These are phyloP conservation scores for Fusarium setosum DNA, from an alignment of 2,329 filamentous ascomycete genomes.

Conservation along the genomic window DNA sequence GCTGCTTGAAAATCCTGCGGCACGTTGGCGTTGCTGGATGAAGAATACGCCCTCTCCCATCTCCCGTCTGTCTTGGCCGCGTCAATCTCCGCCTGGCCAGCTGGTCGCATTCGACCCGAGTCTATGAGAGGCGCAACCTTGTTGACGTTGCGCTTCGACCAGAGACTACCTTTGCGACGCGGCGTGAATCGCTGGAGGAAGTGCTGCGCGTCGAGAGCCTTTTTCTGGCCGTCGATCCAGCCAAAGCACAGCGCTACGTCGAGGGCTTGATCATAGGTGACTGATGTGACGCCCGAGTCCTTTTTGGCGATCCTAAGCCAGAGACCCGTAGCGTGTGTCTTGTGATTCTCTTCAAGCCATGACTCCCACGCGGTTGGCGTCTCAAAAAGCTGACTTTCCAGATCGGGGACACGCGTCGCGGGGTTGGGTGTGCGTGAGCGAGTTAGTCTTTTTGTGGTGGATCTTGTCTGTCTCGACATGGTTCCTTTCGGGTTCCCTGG, in stretches of 20 bases:
- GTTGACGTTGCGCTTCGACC: slow-evolving; percentile 70
- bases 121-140: slow-evolving; percentile 58
- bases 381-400: slow-evolving; percentile 27
- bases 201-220: slow-evolving; percentile 55
- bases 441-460: slow-evolving; percentile 11
- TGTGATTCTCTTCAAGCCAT: slow-evolving; percentile 28
- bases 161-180: slow-evolving; percentile 63
- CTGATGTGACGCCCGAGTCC: slow-evolving; percentile 52
- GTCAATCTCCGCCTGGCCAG: slow-evolving; percentile 62
- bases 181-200: slow-evolving; percentile 70
- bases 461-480: slow-evolving; percentile 38
- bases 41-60: slow-evolving; percentile 68
- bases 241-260: slow-evolving; percentile 69
- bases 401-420: neutral
- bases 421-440: neutral
- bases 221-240: slow-evolving; percentile 71
- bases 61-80: slow-evolving; percentile 67
- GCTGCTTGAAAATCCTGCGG: slow-evolving; percentile 61
- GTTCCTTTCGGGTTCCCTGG: neutral
- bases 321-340: slow-evolving; percentile 48
- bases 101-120: slow-evolving; percentile 59
- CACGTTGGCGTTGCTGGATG: slow-evolving; percentile 57
- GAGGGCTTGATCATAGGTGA: slow-evolving; percentile 64
- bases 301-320: slow-evolving; percentile 65
- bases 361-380: slow-evolving; percentile 26